phyloP scores from a whole-genome alignment of 2,329 filamentous ascomycete species.

The Ceratocystis destructans region DNA sequence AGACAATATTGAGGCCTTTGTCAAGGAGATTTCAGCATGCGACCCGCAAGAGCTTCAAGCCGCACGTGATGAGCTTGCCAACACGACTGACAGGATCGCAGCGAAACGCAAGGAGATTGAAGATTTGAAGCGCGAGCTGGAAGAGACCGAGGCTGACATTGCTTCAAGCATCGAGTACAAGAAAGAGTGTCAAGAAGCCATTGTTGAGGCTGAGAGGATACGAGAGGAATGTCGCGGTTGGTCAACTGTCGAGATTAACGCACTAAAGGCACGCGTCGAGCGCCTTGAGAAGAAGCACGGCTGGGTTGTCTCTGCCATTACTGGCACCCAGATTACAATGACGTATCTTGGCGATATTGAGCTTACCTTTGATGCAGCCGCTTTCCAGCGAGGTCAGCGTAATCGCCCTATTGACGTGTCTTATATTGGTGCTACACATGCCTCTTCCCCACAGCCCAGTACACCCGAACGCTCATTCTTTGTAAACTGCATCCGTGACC shows the following conservation, averaged over 20 bases:
- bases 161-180: constrained; percentile 49
- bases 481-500: constrained; percentile 55
- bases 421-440: constrained; percentile 49
- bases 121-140: constrained; percentile 51
- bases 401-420: constrained; percentile 52
- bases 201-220: constrained; percentile 67
- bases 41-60: constrained; percentile 65
- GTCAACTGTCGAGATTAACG: constrained; percentile 66
- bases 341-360: constrained; percentile 59
- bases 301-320: constrained; percentile 57
- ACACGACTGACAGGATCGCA: constrained; percentile 53
- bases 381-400: constrained; percentile 38
- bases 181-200: constrained; percentile 55
- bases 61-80: constrained; percentile 53
- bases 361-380: constrained; percentile 53
- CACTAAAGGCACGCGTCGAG: constrained; percentile 59
- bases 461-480: constrained; percentile 62
- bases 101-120: constrained; percentile 55
- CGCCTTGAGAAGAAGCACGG: constrained; percentile 51
- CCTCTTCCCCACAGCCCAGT: constrained; percentile 39
- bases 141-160: constrained; percentile 52
- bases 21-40: constrained; percentile 61
- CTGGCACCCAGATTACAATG: constrained; percentile 53
- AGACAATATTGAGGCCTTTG: constrained; percentile 54
- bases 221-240: constrained; percentile 83